Evolutionary conservation across 441 rosid species (phyloP).

Genomic region (Biscutella laevigata): DNA sequence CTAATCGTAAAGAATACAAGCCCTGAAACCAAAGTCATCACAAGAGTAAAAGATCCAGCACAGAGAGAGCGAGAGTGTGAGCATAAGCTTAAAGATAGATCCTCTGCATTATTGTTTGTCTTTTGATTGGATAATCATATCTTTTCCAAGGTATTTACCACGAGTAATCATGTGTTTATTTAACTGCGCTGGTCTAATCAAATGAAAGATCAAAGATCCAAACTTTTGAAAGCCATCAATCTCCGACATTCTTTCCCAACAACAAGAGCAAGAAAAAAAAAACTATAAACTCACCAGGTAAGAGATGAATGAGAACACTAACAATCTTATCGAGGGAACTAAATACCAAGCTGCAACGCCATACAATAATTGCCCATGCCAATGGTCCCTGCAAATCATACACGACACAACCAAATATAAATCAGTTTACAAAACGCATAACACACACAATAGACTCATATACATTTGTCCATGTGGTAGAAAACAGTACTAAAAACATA

Average conservation of each 20-base stretch:
- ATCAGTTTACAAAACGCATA: background rate
- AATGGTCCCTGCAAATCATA: constrained; percentile 66
- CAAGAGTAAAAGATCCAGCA: background rate
- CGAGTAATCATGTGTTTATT: background rate
- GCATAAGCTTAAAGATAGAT: background rate
- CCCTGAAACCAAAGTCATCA: constrained; percentile 35
- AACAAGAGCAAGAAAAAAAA: background rate
- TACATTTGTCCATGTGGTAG: background rate
- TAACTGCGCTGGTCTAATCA: too few species aligned
- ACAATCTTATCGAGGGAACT: constrained; percentile 83
- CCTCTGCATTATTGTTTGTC: background rate
- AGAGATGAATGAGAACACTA: constrained; percentile 92
- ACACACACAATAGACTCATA: background rate
- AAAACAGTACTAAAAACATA: constrained; percentile 31
- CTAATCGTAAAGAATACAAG: constrained; percentile 91
- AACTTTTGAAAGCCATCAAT: background rate
- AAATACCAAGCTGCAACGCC: constrained; percentile 98
- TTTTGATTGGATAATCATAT: background rate
- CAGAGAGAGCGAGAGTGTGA: too few species aligned
- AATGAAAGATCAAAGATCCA: too few species aligned
- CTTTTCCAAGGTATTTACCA: background rate
- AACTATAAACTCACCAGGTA: constrained; percentile 59
- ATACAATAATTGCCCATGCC: constrained; percentile 92
- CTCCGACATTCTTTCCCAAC: background rate
- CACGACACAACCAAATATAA: constrained; percentile 1